A percentile compares a stretch with the other conserved stretches of the same genome.
Conservation (phyloP, 352 stramenopile genomes). For the Blastocystis sp. region DNA sequence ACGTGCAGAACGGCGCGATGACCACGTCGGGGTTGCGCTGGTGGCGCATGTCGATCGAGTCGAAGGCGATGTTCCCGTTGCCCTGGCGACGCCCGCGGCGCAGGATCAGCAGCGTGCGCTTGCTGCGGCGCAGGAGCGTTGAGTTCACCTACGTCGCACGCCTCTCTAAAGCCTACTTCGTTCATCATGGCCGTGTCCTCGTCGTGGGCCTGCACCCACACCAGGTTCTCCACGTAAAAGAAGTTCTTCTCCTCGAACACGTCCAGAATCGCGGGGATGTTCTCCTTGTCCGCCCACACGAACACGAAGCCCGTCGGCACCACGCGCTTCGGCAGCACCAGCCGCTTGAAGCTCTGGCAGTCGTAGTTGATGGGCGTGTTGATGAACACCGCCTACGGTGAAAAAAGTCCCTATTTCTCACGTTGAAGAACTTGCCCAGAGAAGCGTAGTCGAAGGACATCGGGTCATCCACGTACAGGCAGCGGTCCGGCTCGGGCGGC, state of each 20-base stretch:
- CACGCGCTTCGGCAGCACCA: constrained; percentile 8
- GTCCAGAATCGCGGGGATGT: constrained; percentile 45
- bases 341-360: not conserved
- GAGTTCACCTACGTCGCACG: not conserved
- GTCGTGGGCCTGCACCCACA: constrained; percentile 59
- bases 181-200: constrained; percentile 22
- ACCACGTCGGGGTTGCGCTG: constrained; percentile 64
- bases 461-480: constrained; percentile 7
- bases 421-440: constrained; percentile 12
- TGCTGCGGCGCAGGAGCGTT: constrained; percentile 52
- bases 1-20: constrained; percentile 31
- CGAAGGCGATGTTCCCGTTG: constrained; percentile 14
- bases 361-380: constrained; percentile 50
- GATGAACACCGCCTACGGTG: constrained; percentile 26
- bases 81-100: constrained; percentile 5
- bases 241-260: constrained; percentile 62
- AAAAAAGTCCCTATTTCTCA: not conserved
- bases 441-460: constrained; percentile 40
- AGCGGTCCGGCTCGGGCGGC: not conserved
- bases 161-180: not conserved
- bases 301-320: constrained; percentile 62
- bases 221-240: constrained; percentile 69
- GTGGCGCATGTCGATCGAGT: constrained; percentile 58
- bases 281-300: constrained; percentile 69
- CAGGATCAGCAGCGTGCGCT: constrained; percentile 59